Conservation (phyloP, 2,329 filamentous ascomycete genomes). For the Juglanconis sp. region DNA sequence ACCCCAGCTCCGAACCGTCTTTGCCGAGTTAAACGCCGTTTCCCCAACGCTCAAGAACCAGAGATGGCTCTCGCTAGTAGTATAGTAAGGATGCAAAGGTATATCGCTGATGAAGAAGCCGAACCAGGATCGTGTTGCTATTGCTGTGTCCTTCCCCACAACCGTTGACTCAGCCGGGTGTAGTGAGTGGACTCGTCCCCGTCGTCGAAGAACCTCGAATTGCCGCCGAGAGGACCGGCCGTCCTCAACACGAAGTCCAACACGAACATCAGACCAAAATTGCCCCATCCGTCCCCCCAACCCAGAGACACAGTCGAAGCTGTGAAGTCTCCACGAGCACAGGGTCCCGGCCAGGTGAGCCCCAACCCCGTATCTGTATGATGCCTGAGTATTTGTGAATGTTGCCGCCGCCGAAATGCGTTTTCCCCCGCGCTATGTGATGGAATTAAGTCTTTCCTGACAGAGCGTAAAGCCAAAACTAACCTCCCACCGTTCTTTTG, state of each 20-base stretch:
- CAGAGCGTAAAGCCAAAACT: constrained; percentile 6
- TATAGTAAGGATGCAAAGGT: background rate
- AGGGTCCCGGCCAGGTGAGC: background rate
- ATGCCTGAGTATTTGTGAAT: constrained; percentile 8
- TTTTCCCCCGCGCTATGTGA: constrained; percentile 11
- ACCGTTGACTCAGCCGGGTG: too few relatives aligned
- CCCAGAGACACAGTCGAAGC: background rate
- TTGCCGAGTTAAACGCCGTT: background rate
- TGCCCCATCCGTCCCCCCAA: background rate
- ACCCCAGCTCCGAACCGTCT: background rate
- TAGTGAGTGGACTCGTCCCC: too few relatives aligned
- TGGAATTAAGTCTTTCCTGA: constrained; percentile 10
- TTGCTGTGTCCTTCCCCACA: background rate
- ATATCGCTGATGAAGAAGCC: background rate
- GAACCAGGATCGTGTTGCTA: background rate
- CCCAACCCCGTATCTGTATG: background rate
- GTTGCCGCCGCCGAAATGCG: constrained; percentile 9
- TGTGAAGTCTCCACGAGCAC: background rate
- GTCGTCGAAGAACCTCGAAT: too few relatives aligned
- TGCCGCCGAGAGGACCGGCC: too few relatives aligned
- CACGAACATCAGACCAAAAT: background rate
- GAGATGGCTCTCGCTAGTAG: background rate
- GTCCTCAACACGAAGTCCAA: background rate
- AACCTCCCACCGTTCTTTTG: constrained; percentile 8
- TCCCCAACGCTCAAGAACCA: background rate